Base-by-base conservation (phyloP, 331 rosid genomes). In the Stylosanthes scabra region DNA sequence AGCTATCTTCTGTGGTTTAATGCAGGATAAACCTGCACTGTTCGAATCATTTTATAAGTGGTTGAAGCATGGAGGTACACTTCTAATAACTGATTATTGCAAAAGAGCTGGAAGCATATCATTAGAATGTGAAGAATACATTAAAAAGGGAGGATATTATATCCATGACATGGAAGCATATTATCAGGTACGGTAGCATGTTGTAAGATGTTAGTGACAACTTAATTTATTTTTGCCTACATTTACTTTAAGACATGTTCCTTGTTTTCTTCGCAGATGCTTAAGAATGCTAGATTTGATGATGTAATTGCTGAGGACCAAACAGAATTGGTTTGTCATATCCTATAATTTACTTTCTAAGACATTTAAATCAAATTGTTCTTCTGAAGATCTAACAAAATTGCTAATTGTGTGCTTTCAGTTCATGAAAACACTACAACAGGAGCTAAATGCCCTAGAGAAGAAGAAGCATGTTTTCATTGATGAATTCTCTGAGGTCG, bases 51-150 rank as follows among this genome's bases (percentile, higher is more conserved):
- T 91, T 78, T 83, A 79, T 86, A 78, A 88, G 73, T 94, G 97
- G 98, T 63, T 91, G 87, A 94, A 91, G 86, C 91, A 85, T 11
- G 98, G 97, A 16, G 97, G 97, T 9, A 94, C 84, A 72, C 86
- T 94, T 85, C 80, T 93, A 66, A 89, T 93, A 47, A 93, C 87
- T 76, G 98, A 93, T 65, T 91, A 91, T 68, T 93, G 97, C 71
- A 84, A 74, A 77, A 86, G 80, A 69, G 79, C 79, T 70, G 90
- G 87, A 77, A 75, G 70, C 60, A 88, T 88, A 11, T 89, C 91
- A 0, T 31, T 15, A 13, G 95, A 87, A 51, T 93, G 86, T 80
- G 78, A 88, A 5, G 85, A 81, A 37, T 93, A 90, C 82, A 89
- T 93, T 37, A 78, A 83, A 71, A 90, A 91, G 52, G 86, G 93